Evolutionary conservation across 805 yeast genomes (phyloP).

Genomic region (Priceomyces carsonii): DNA sequence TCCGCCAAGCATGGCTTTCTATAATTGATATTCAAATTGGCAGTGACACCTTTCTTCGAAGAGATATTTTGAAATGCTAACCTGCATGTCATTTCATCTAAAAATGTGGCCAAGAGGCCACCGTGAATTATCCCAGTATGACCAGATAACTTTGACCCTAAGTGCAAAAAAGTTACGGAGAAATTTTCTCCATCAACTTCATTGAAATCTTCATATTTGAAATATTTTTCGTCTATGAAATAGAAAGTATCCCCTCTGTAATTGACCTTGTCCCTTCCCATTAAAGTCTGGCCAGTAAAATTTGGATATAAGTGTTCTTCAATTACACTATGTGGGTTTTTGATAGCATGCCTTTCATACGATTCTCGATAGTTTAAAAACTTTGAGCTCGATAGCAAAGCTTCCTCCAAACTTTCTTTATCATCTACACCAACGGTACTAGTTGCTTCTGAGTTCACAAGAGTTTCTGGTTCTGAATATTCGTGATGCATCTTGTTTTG

Average conservation of each 20-base stretch:
- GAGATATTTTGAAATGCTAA: slow-evolving; percentile 42
- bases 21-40: slow-evolving; percentile 43
- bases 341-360: slow-evolving; percentile 12
- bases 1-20: slow-evolving; percentile 35
- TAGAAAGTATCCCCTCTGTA: slow-evolving; percentile 34
- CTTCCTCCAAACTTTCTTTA: neutral
- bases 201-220: slow-evolving; percentile 24
- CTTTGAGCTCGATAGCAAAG: slow-evolving; percentile 5
- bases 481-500: slow-evolving; percentile 4
- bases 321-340: slow-evolving; percentile 15
- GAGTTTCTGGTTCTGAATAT: neutral
- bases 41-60: slow-evolving; percentile 43
- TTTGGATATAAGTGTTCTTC: slow-evolving; percentile 33
- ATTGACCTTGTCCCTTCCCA: slow-evolving; percentile 34
- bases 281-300: slow-evolving; percentile 36
- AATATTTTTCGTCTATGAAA: slow-evolving; percentile 33
- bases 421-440: neutral
- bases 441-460: slow-evolving; percentile 2
- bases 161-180: slow-evolving; percentile 39
- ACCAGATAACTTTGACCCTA: slow-evolving; percentile 40
- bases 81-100: slow-evolving; percentile 45
- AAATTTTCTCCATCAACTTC: slow-evolving; percentile 22
- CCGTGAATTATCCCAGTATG: slow-evolving; percentile 45
- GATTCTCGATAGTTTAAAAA: slow-evolving; percentile 13
- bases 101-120: slow-evolving; percentile 42